Percentiles rank a stretch among this genome's conserved stretches.
Evolutionary conservation across 495 filamentous ascomycete genomes (phyloP).

Genomic region (Penicillium turbatum): DNA sequence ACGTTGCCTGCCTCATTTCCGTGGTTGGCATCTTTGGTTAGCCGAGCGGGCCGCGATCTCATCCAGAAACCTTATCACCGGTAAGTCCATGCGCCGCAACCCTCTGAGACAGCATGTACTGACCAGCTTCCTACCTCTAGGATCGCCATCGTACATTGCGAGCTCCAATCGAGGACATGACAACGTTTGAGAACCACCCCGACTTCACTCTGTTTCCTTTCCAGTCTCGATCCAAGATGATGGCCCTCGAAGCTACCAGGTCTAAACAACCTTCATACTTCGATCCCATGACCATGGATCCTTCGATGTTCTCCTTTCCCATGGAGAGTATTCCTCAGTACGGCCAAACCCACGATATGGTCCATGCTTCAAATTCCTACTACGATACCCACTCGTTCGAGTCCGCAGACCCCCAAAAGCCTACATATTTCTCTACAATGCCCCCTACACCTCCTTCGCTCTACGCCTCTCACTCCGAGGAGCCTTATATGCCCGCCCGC

Average conservation of each 20-base stretch:
- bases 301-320: slow-evolving; percentile 35
- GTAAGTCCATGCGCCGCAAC: slow-evolving; percentile 11
- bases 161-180: slow-evolving; percentile 5
- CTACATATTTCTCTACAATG: slow-evolving; percentile 31
- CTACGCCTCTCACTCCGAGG: slow-evolving; percentile 30
- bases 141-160: background rate
- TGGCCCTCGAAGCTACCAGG: slow-evolving; percentile 37
- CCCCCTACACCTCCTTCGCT: slow-evolving; percentile 36
- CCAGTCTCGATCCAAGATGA: slow-evolving; percentile 27
- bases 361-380: slow-evolving; percentile 26
- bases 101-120: slow-evolving; percentile 1
- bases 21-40: slow-evolving; percentile 21
- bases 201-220: slow-evolving; percentile 30
- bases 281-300: slow-evolving; percentile 35
- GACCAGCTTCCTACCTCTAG: background rate
- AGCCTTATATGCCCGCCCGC: slow-evolving; percentile 51
- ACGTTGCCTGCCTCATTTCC: slow-evolving; percentile 19
- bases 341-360: slow-evolving; percentile 23
- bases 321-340: slow-evolving; percentile 27
- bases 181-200: slow-evolving; percentile 6
- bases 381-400: slow-evolving; percentile 31
- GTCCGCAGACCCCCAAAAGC: slow-evolving; percentile 29
- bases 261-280: slow-evolving; percentile 34
- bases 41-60: slow-evolving; percentile 23
- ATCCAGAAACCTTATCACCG: slow-evolving; percentile 20